Percentiles rank a stretch among this genome's conserved stretches.
These are phyloP conservation scores for Ganoderma lucidum DNA, from an alignment of 1,284 basidiomycete species.

Conservation along the genomic window DNA sequence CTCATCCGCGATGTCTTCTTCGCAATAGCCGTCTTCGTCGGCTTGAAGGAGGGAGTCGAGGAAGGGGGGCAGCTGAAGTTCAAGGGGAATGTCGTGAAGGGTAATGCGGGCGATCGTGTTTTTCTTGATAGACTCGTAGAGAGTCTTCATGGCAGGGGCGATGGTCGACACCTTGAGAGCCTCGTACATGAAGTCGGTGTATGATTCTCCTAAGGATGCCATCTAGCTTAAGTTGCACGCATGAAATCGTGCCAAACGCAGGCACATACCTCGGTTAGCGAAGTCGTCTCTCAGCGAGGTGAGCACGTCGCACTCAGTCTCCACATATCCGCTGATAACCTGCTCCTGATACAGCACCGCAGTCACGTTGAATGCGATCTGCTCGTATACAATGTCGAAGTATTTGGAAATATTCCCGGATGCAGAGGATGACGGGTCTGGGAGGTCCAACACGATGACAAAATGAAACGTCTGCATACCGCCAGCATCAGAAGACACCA, in stretches of 20 bases:
- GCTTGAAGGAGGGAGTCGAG: constrained; percentile 73
- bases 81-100: constrained; percentile 78
- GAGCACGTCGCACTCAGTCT: constrained; percentile 76
- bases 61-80: constrained; percentile 84
- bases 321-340: constrained; percentile 84
- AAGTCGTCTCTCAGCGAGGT: constrained; percentile 74
- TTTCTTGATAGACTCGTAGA: constrained; percentile 80
- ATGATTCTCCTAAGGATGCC: constrained; percentile 57
- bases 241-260: constrained; percentile 8
- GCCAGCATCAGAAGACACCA: constrained; percentile 31
- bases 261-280: constrained; percentile 60
- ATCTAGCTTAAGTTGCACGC: neutral
- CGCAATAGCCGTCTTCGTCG: constrained; percentile 55
- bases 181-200: constrained; percentile 59
- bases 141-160: constrained; percentile 74
- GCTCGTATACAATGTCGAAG: constrained; percentile 87
- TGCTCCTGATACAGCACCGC: constrained; percentile 91
- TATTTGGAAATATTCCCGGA: constrained; percentile 80
- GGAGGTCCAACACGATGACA: constrained; percentile 88
- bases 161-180: constrained; percentile 75
- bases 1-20: constrained; percentile 54
- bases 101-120: constrained; percentile 77
- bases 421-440: constrained; percentile 85
- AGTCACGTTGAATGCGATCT: constrained; percentile 87
- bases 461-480: constrained; percentile 89